phyloP scores from a whole-genome alignment of 805 yeast species.

The Monosporozyma yasuniensis region DNA sequence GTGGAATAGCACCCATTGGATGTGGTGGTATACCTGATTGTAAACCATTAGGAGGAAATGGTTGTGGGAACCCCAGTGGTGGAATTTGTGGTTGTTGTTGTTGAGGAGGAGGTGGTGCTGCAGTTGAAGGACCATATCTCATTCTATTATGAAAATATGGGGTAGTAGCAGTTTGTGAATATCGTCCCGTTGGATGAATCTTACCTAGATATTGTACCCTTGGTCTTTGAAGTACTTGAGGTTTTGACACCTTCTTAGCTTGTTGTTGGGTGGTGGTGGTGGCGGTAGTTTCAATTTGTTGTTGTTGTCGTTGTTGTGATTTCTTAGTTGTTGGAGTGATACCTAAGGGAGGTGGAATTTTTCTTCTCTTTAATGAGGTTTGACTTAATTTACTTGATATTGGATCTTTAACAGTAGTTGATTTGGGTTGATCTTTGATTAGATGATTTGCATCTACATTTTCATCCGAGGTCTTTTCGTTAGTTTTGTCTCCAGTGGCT shows the following conservation, averaged over 20 bases:
- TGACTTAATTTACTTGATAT: slow-evolving; percentile 1
- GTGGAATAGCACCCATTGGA: neutral
- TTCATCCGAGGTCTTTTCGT: neutral
- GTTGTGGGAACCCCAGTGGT: neutral
- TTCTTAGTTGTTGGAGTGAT: neutral
- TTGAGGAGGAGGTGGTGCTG: neutral
- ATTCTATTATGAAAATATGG: neutral
- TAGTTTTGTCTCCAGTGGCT: neutral
- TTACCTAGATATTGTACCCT: slow-evolving; percentile 25
- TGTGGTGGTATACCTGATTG: neutral
- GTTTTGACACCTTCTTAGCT: neutral
- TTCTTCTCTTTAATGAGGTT: slow-evolving; percentile 7
- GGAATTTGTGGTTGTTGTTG: neutral
- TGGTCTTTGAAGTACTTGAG: slow-evolving; percentile 9
- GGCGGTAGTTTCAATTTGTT: neutral
- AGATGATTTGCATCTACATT: neutral
- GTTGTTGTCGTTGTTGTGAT: neutral
- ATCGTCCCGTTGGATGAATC: neutral
- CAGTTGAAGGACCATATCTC: neutral
- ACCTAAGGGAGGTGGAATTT: slow-evolving; percentile 6
- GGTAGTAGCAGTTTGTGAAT: slow-evolving; percentile 2
- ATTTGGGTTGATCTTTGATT: neutral
- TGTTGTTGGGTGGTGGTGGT: neutral
- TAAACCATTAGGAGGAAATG: neutral
- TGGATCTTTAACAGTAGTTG: neutral